Conservation (phyloP, 2,329 filamentous ascomycete species). For the Incumbomyces delicatus region DNA sequence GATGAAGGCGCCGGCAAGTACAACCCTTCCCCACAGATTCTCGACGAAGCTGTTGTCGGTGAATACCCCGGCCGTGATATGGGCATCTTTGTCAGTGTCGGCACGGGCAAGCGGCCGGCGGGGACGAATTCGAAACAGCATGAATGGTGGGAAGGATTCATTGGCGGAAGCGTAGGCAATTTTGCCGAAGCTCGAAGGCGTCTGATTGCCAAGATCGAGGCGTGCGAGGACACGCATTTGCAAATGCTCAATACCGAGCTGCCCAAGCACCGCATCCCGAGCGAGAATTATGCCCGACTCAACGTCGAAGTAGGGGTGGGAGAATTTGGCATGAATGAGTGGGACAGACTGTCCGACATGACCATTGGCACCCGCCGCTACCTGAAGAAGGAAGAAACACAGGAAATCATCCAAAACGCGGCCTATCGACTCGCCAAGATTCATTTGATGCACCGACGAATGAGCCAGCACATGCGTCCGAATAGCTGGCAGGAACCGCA, state of each 20-base stretch:
- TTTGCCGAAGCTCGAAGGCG: slow-evolving; percentile 82
- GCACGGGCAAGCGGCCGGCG: slow-evolving; percentile 77
- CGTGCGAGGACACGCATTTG: slow-evolving; percentile 82
- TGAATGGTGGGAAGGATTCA: slow-evolving; percentile 87
- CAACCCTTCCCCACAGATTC: slow-evolving; percentile 73
- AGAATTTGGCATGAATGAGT: slow-evolving; percentile 98
- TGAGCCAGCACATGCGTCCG: slow-evolving; percentile 36
- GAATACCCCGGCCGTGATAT: slow-evolving; percentile 93
- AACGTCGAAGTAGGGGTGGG: slow-evolving; percentile 91
- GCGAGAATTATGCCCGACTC: slow-evolving; percentile 88
- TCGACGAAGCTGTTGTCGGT: slow-evolving; percentile 84
- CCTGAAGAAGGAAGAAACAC: slow-evolving; percentile 61
- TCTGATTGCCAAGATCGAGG: slow-evolving; percentile 86
- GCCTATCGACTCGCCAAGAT: slow-evolving; percentile 77
- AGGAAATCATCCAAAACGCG: slow-evolving; percentile 65
- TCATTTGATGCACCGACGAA: slow-evolving; percentile 61
- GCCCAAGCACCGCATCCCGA: slow-evolving; percentile 65
- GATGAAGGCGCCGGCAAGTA: slow-evolving; percentile 88
- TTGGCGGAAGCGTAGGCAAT: slow-evolving; percentile 60
- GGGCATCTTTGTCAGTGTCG: slow-evolving; percentile 83
- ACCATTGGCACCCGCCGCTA: slow-evolving; percentile 85
- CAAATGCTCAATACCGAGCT: slow-evolving; percentile 75
- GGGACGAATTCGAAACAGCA: slow-evolving; percentile 59
- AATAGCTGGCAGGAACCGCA: slow-evolving; percentile 22
- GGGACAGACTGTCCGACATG: slow-evolving; percentile 87